Conservation (phyloP, 192 early-diverging fungal species). For the Mycoemilia scoparia region DNA sequence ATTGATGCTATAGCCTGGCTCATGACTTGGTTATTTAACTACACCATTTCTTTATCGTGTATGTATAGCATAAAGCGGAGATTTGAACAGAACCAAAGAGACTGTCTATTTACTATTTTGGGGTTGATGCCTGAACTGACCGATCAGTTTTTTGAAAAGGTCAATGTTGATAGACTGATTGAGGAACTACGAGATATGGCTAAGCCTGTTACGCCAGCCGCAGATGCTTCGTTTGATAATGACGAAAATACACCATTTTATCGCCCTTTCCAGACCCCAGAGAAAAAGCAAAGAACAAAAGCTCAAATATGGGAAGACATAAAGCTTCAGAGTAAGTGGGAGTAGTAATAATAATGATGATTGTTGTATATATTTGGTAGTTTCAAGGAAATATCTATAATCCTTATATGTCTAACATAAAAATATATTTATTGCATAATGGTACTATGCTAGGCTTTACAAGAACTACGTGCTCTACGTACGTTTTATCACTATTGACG, state of each 20-base stretch:
- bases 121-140: conserved; percentile 63
- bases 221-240: neutral
- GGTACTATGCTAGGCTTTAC: no score
- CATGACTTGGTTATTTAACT: neutral
- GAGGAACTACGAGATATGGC: conserved; percentile 26
- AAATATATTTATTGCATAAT: conserved; percentile 2
- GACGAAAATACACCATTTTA: no score
- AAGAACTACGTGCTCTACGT: conserved; percentile 66
- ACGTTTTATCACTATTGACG: conserved; percentile 70
- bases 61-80: conserved; percentile 57
- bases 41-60: conserved; percentile 3
- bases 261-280: no score
- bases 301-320: conserved; percentile 75
- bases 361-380: neutral
- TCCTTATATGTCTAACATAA: neutral
- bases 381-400: no score
- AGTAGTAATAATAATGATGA: conserved; percentile 8
- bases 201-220: conserved; percentile 1
- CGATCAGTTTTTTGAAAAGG: conserved; percentile 54
- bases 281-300: conserved; percentile 25
- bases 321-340: conserved; percentile 71
- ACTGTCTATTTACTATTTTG: conserved; percentile 73
- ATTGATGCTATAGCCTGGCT: neutral
- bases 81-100: conserved; percentile 87
- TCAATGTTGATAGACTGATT: conserved; percentile 56